These are phyloP conservation scores for Gossypium anomalum DNA, from an alignment of 345 rosid species.

Conservation along the genomic window DNA sequence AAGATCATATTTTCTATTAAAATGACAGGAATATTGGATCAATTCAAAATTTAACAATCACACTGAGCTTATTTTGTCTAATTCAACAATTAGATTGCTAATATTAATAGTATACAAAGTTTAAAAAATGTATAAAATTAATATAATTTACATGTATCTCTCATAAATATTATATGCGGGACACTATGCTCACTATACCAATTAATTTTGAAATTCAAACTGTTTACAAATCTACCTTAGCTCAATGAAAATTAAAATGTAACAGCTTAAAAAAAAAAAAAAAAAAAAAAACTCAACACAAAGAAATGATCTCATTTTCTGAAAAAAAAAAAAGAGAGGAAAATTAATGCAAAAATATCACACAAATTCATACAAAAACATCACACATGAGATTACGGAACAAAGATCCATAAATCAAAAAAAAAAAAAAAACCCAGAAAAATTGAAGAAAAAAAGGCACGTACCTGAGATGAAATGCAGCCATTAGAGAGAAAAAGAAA, in stretches of 20 bases:
- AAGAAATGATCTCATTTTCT: background rate
- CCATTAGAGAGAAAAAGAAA: background rate
- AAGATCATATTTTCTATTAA: too few species aligned
- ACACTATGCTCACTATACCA: background rate
- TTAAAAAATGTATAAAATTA: too few species aligned
- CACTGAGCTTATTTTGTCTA: too few species aligned
- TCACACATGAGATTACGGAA: background rate
- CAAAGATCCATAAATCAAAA: background rate
- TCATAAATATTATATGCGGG: background rate
- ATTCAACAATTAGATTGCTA: too few species aligned
- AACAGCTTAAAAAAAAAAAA: background rate
- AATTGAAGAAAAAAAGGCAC: background rate
- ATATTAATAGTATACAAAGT: too few species aligned
- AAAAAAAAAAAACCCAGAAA: background rate
- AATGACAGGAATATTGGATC: too few species aligned
- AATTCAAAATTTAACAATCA: too few species aligned
- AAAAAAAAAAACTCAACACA: background rate
- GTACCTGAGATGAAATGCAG: background rate
- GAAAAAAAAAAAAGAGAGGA: too few species aligned
- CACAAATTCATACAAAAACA: background rate
- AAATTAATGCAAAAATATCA: too few species aligned
- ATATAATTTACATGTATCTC: too few species aligned
- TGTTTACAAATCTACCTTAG: background rate
- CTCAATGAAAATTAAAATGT: background rate
- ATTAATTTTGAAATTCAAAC: background rate